Evolutionary conservation across 805 yeast species (phyloP), one percentile per base, ranked within the genome.

Genomic region (Ogataea henricii): DNA sequence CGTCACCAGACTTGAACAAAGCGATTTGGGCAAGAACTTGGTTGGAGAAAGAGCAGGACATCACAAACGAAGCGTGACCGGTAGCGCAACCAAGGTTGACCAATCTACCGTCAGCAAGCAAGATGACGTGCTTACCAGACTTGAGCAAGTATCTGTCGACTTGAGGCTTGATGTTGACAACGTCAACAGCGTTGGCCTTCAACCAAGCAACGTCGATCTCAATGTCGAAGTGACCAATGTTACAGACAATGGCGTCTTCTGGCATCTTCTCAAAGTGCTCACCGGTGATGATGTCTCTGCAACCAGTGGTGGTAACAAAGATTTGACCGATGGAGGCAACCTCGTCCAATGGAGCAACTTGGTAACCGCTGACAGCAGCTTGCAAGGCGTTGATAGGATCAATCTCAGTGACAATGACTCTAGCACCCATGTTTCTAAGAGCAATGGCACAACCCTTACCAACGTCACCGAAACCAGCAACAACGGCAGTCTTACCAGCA

Each of bases 381-480:
- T 92, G 99, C 67, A 92, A 82, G 62, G 99, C 99, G 74, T 92
- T 92, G 79, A 92, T 92, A 69, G 99, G 99, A 76, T 92, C 99
- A 67, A 92, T 79, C 81, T 92, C 99, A 62, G 98, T 87, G 67
- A 92, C 90, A 60, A 94, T 82, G 64, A 92, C 99, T 76, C 97
- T 88, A 60, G 99, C 97, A 80, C 99, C 99, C 97, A 92, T 91
- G 70, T 95, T 91, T 78, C 89, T 86, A 67, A 94, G 83, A 59
- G 99, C 96, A 89, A 90, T 87, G 72, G 97, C 97, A 83, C 99
- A 92, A 74, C 99, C 99, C 81, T 92, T 92, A 80, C 99, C 99
- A 69, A 92, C 99, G 72, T 92, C 99, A 83, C 99, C 99, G 81
- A 85, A 92, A 77, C 99, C 99, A 55, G 97, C 97, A 65, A 92